Conservation (phyloP, 2,329 filamentous ascomycete genomes). For the Curvularia hawaiiensis region DNA sequence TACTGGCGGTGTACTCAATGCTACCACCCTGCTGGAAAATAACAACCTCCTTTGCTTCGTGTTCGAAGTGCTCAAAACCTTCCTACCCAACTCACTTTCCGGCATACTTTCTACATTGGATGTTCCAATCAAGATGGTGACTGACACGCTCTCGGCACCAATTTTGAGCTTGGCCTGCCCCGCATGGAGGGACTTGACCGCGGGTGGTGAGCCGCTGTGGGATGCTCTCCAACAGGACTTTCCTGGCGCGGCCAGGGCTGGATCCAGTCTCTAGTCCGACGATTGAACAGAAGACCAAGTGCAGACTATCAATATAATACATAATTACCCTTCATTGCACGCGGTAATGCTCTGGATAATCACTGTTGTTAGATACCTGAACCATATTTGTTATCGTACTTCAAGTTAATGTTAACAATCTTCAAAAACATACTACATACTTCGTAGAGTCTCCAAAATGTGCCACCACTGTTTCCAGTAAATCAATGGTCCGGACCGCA, state of each 20-base stretch:
- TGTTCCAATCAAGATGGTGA: conserved; percentile 27
- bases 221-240: conserved; percentile 20
- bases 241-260: conserved; percentile 17
- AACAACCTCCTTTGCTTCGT: conserved; percentile 48
- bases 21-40: conserved; percentile 43
- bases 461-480: not conserved
- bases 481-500: not conserved
- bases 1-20: conserved; percentile 25
- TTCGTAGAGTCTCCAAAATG: not conserved
- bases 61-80: conserved; percentile 43
- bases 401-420: not conserved
- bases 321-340: not conserved
- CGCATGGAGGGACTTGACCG: conserved; percentile 28
- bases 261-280: conserved; percentile 6
- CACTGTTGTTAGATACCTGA: too few species aligned
- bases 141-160: conserved; percentile 25
- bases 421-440: not conserved
- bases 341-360: not conserved
- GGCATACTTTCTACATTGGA: conserved; percentile 33
- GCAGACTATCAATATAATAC: not conserved
- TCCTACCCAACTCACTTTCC: conserved; percentile 42
- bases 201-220: conserved; percentile 26
- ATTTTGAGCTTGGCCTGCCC: conserved; percentile 32
- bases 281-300: not conserved
- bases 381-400: not conserved